These are phyloP conservation scores for Phialophora verrucosa DNA, from an alignment of 2,329 filamentous ascomycete species.

Conservation along the genomic window DNA sequence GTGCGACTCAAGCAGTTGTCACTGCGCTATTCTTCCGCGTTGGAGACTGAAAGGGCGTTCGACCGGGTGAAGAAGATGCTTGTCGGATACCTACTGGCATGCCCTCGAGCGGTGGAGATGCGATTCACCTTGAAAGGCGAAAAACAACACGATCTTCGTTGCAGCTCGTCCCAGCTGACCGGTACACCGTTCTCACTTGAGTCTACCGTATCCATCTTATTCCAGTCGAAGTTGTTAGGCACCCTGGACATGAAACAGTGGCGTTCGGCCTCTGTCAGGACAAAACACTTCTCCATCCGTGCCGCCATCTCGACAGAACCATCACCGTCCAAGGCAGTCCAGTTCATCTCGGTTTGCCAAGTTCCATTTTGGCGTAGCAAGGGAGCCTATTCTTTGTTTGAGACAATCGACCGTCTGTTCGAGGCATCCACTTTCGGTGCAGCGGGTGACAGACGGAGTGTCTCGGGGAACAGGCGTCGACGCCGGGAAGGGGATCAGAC, in stretches of 20 bases:
- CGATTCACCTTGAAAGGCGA: constrained; percentile 16
- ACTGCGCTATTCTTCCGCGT: constrained; percentile 56
- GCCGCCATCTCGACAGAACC: constrained; percentile 74
- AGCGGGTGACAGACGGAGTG: constrained; percentile 51
- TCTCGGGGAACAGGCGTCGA: not conserved
- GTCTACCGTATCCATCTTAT: constrained; percentile 20
- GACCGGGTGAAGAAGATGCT: constrained; percentile 64
- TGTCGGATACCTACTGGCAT: constrained; percentile 72
- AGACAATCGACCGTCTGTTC: constrained; percentile 80
- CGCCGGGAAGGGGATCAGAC: constrained; percentile 43
- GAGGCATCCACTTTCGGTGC: constrained; percentile 75
- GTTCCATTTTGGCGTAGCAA: constrained; percentile 64
- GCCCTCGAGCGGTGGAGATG: constrained; percentile 50
- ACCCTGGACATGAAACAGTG: constrained; percentile 61
- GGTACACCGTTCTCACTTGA: constrained; percentile 6
- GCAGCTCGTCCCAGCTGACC: not conserved
- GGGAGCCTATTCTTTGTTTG: constrained; percentile 71
- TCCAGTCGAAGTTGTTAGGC: constrained; percentile 28
- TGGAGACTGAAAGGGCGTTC: constrained; percentile 68
- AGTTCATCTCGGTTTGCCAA: constrained; percentile 83
- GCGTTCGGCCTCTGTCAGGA: constrained; percentile 72
- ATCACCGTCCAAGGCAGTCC: constrained; percentile 71
- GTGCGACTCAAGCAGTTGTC: constrained; percentile 84
- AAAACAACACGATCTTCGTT: constrained; percentile 14
- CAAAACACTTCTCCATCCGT: constrained; percentile 64